These are phyloP conservation scores for Bipolaris oryzae DNA, from an alignment of 2,329 filamentous ascomycete genomes.

Conservation along the genomic window DNA sequence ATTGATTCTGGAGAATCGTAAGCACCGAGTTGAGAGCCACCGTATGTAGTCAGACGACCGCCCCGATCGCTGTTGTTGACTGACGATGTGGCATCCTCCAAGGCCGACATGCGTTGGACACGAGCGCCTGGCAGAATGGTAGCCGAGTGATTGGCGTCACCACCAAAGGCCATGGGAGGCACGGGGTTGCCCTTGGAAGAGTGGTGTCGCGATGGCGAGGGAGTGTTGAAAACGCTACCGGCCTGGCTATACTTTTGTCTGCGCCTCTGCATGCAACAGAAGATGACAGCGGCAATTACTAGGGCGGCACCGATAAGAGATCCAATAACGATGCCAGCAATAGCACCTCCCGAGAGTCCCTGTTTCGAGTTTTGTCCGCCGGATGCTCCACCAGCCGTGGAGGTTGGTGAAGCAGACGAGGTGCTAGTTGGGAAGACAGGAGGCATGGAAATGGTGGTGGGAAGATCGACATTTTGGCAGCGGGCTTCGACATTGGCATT, in stretches of 20 bases:
- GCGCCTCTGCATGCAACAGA: slow-evolving; percentile 64
- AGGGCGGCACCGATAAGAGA: slow-evolving; percentile 73
- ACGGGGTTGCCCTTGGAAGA: slow-evolving; percentile 39
- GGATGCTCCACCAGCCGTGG: slow-evolving; percentile 28
- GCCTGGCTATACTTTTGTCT: slow-evolving; percentile 65
- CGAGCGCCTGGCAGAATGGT: slow-evolving; percentile 79
- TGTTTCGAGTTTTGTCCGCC: slow-evolving; percentile 40
- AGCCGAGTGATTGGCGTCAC: slow-evolving; percentile 46
- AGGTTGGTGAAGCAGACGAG: slow-evolving; percentile 57
- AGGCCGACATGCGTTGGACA: slow-evolving; percentile 92
- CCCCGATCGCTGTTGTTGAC: slow-evolving; percentile 51
- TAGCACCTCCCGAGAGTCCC: slow-evolving; percentile 79
- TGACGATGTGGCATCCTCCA: slow-evolving; percentile 73
- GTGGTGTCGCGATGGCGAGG: slow-evolving; percentile 66
- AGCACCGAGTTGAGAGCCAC: slow-evolving; percentile 30
- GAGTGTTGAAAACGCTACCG: slow-evolving; percentile 86
- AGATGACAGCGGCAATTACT: slow-evolving; percentile 67
- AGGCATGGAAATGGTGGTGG: slow-evolving; percentile 68
- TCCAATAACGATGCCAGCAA: slow-evolving; percentile 89
- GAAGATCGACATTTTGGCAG: slow-evolving; percentile 79
- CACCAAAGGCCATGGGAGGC: slow-evolving; percentile 51
- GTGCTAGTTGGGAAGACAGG: slow-evolving; percentile 67
- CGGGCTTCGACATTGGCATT: slow-evolving; percentile 74
- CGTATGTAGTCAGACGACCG: slow-evolving; percentile 31
- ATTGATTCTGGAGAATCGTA: slow-evolving; percentile 73